phyloP scores from a whole-genome alignment of 2,329 filamentous ascomycete genomes.

The Fragosphaeria purpurea region DNA sequence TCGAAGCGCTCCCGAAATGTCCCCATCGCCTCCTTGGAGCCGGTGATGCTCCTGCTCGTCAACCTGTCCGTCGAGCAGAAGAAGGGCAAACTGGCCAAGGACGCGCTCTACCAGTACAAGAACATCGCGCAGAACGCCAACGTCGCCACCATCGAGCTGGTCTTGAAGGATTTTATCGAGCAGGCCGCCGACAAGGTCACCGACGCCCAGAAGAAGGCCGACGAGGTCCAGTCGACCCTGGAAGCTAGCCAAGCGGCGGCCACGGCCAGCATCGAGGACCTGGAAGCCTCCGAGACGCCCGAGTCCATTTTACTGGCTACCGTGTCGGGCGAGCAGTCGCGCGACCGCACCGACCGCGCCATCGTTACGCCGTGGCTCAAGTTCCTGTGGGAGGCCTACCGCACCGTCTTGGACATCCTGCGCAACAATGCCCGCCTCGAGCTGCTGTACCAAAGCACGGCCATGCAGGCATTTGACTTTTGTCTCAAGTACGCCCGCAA shows the following conservation, averaged over 20 bases:
- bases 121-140: conserved; percentile 99
- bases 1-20: conserved; percentile 97
- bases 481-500: conserved; percentile 97
- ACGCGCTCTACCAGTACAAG: conserved; percentile 99
- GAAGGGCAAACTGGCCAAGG: conserved; percentile 97
- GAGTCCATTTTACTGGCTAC: conserved; percentile 97
- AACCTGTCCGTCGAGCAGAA: conserved; percentile 94
- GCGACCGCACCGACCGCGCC: conserved; percentile 92
- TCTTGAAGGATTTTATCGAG: conserved; percentile 97
- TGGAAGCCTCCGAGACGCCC: conserved; percentile 93
- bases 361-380: conserved; percentile 99
- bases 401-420: conserved; percentile 94
- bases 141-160: conserved; percentile 93
- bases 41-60: conserved; percentile 95
- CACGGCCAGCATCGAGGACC: conserved; percentile 75
- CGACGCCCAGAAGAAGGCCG: conserved; percentile 88
- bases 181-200: conserved; percentile 93
- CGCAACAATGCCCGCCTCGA: conserved; percentile 98
- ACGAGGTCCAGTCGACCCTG: conserved; percentile 82
- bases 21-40: conserved; percentile 90
- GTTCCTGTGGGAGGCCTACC: conserved; percentile 98
- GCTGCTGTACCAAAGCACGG: conserved; percentile 96
- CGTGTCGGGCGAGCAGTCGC: conserved; percentile 94
- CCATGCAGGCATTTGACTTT: conserved; percentile 97
- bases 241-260: conserved; percentile 55